Conservation (phyloP, 805 yeast species). For the Spencermartinsiella europaea region DNA sequence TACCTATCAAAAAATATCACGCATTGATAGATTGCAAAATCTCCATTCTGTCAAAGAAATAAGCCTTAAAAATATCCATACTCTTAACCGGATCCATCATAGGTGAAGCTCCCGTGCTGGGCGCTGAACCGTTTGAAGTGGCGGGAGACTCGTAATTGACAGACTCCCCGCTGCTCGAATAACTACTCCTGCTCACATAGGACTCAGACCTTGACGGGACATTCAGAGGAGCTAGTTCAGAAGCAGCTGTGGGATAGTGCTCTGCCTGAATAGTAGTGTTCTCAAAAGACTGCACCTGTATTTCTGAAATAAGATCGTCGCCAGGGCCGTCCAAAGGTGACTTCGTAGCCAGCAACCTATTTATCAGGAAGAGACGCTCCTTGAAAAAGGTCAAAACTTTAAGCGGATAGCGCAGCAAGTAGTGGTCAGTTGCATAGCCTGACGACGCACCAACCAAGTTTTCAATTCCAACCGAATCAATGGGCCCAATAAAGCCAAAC, state of each 20-base stretch:
- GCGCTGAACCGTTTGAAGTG: background rate
- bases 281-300: slow-evolving; percentile 28
- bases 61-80: slow-evolving; percentile 19
- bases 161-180: background rate
- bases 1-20: background rate
- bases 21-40: slow-evolving; percentile 15
- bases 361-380: slow-evolving; percentile 19
- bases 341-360: slow-evolving; percentile 14
- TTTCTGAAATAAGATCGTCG: slow-evolving; percentile 24
- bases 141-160: slow-evolving; percentile 1
- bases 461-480: slow-evolving; percentile 29
- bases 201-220: background rate
- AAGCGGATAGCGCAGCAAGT: slow-evolving; percentile 26
- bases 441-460: slow-evolving; percentile 6
- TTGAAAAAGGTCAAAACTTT: slow-evolving; percentile 31
- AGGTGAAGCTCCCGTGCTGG: background rate
- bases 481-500: slow-evolving; percentile 35
- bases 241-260: slow-evolving; percentile 13
- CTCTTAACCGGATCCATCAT: background rate
- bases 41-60: slow-evolving; percentile 22
- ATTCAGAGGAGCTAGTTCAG: background rate
- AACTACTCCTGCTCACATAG: background rate
- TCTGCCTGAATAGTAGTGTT: slow-evolving; percentile 13
- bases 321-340: slow-evolving; percentile 11
- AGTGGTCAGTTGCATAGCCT: background rate